phyloP scores from a whole-genome alignment of 495 filamentous ascomycete genomes.

The Xylaria curta region DNA sequence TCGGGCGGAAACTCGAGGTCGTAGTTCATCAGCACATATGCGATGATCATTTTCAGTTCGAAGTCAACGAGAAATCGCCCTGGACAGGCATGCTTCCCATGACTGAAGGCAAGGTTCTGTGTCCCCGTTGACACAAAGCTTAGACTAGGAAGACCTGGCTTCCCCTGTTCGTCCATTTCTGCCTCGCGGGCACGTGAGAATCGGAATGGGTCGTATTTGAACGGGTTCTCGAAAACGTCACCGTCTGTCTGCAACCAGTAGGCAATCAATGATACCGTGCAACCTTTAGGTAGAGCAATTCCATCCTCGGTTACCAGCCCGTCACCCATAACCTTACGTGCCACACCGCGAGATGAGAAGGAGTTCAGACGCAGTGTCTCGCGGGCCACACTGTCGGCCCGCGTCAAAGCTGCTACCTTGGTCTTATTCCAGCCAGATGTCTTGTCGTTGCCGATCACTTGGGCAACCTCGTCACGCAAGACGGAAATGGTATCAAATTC shows the following conservation, averaged over 20 bases:
- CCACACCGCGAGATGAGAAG: conserved; percentile 41
- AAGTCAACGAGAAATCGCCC: conserved; percentile 51
- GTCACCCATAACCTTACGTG: conserved; percentile 37
- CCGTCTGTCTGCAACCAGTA: conserved; percentile 41
- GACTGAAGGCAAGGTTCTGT: conserved; percentile 46
- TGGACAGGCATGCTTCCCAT: conserved; percentile 54
- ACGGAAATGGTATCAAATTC: conserved; percentile 46
- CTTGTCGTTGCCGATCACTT: conserved; percentile 27
- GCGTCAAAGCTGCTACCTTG: conserved; percentile 42
- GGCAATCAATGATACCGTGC: conserved; percentile 35
- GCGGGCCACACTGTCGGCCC: conserved; percentile 47
- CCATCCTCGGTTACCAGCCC: conserved; percentile 41
- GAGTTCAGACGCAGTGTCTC: conserved; percentile 48
- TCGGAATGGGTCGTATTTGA: conserved; percentile 36
- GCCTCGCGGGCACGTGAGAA: conserved; percentile 31
- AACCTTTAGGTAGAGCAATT: conserved; percentile 42
- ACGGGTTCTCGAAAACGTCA: conserved; percentile 37
- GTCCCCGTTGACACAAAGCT: conserved; percentile 31
- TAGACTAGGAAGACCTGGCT: conserved; percentile 21
- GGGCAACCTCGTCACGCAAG: conserved; percentile 42
- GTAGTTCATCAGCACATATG: conserved; percentile 46
- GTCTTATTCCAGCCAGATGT: conserved; percentile 42
- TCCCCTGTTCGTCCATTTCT: conserved; percentile 18
- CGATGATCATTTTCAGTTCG: conserved; percentile 50
- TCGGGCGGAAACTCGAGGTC: conserved; percentile 46